Conservation (phyloP, 306 rosid species). For the Castanea sativa region DNA sequence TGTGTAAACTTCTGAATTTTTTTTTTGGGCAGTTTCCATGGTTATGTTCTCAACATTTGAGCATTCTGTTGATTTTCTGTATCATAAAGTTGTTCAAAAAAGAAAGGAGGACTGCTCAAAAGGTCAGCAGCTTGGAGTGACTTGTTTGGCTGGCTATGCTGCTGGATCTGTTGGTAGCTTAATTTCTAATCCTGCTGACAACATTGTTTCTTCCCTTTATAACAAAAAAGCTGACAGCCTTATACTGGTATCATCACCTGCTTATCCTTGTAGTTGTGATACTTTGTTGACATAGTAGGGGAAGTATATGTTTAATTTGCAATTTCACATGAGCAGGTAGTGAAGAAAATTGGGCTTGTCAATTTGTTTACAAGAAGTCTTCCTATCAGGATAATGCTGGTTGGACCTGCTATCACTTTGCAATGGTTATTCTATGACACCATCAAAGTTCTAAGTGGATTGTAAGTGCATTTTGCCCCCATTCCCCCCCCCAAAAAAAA, state of each 20-base stretch:
- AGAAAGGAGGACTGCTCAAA: constrained; percentile 55
- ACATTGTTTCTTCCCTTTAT: constrained; percentile 55
- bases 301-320: background rate
- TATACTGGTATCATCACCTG: constrained; percentile 34
- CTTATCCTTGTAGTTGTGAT: background rate
- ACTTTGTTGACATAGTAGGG: background rate
- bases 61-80: constrained; percentile 56
- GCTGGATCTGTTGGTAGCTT: constrained; percentile 67
- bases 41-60: constrained; percentile 66
- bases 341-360: constrained; percentile 7
- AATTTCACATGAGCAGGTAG: background rate
- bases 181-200: constrained; percentile 59
- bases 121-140: constrained; percentile 56
- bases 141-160: constrained; percentile 62
- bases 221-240: constrained; percentile 56
- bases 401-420: constrained; percentile 5
- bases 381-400: constrained; percentile 11
- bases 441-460: constrained; percentile 1
- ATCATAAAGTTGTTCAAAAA: constrained; percentile 37
- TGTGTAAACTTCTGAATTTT: constrained; percentile 19
- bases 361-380: constrained; percentile 11
- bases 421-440: constrained; percentile 13
- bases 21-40: constrained; percentile 44
- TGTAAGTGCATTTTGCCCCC: background rate
- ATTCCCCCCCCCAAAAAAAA: background rate